Evolutionary conservation across 768 basidiomycete genomes (phyloP).

Genomic region (Chiua virens): DNA sequence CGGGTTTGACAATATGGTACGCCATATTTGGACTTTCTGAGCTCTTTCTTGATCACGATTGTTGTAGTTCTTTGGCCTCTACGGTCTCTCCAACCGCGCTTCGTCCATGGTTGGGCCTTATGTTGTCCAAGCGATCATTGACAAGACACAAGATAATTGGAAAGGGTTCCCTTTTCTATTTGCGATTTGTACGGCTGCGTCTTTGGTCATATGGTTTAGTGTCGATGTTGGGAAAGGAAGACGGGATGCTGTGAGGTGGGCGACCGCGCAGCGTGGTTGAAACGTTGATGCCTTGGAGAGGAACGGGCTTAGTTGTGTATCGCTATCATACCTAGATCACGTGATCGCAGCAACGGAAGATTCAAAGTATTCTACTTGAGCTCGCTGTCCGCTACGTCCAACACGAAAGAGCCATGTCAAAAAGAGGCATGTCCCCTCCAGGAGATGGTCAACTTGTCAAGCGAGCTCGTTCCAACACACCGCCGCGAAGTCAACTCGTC

Average conservation of each 20-base stretch:
- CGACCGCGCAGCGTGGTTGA: constrained; percentile 30
- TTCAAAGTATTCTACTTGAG: no score
- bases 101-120: constrained; percentile 89
- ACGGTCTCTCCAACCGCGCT: constrained; percentile 79
- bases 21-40: background rate
- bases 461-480: constrained; percentile 50
- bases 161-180: constrained; percentile 84
- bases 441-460: constrained; percentile 57
- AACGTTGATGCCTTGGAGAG: background rate
- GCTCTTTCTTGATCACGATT: background rate
- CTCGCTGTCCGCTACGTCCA: no score
- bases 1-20: constrained; percentile 80
- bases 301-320: background rate
- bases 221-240: constrained; percentile 65
- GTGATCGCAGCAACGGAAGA: no score
- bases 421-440: constrained; percentile 64
- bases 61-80: constrained; percentile 79
- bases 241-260: constrained; percentile 61
- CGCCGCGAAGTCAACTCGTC: constrained; percentile 65
- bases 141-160: constrained; percentile 73
- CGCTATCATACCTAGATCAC: no score
- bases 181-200: constrained; percentile 63
- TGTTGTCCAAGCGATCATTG: constrained; percentile 81
- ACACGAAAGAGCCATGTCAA: constrained; percentile 52
- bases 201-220: constrained; percentile 75